Conservation (phyloP, 2,329 filamentous ascomycete species). For the Geosmithia flava region DNA sequence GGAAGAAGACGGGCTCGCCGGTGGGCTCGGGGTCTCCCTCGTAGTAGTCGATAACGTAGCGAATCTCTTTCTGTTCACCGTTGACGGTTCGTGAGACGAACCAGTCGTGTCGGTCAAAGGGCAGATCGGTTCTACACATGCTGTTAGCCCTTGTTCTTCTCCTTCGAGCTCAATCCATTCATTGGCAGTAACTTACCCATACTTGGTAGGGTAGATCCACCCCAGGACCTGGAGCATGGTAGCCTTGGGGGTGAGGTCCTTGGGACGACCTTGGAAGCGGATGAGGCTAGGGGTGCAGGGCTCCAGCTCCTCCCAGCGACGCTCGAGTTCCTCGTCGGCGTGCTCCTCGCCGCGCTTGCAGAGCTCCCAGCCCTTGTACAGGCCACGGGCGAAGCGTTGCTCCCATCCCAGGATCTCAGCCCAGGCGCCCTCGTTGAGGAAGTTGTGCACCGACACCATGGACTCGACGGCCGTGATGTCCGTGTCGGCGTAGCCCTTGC, state of each 20-base stretch:
- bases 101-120: conserved; percentile 97
- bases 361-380: conserved; percentile 59
- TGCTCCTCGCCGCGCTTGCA: conserved; percentile 66
- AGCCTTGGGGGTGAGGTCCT: conserved; percentile 85
- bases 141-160: conserved; percentile 6
- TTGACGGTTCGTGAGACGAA: conserved; percentile 65
- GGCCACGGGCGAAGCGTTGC: conserved; percentile 64
- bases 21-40: conserved; percentile 68
- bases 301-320: conserved; percentile 39
- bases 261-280: conserved; percentile 79
- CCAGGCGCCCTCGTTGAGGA: conserved; percentile 96
- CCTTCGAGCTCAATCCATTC: neutral
- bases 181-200: conserved; percentile 41
- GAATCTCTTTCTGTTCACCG: conserved; percentile 61
- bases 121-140: conserved; percentile 54
- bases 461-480: conserved; percentile 85
- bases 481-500: conserved; percentile 92
- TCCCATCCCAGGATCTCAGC: conserved; percentile 92
- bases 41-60: conserved; percentile 98
- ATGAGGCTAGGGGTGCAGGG: conserved; percentile 56
- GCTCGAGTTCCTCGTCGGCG: conserved; percentile 26
- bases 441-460: conserved; percentile 98
- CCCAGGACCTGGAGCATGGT: conserved; percentile 71
- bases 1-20: conserved; percentile 88
- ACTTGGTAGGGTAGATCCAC: conserved; percentile 67